Conservation (phyloP, 768 basidiomycete genomes). For the Dioszegia aurantiaca region DNA sequence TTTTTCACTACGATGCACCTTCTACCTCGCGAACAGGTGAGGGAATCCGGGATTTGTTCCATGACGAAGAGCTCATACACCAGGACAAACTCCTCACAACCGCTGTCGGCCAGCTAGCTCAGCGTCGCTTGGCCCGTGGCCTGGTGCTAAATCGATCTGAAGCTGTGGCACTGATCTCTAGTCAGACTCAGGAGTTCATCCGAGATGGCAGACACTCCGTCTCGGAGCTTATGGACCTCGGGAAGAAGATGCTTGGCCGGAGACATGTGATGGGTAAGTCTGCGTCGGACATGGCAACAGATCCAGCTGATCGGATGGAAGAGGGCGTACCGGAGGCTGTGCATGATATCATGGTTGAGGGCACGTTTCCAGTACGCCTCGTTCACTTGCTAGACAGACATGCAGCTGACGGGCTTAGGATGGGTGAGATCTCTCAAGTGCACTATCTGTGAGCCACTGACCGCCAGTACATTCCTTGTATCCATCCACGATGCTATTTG, state of each 20-base stretch:
- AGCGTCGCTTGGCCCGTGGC: constrained; percentile 92
- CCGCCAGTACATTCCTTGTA: constrained; percentile 69
- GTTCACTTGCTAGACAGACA: background rate
- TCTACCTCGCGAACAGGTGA: constrained; percentile 35
- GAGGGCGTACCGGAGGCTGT: constrained; percentile 66
- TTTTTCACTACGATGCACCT: constrained; percentile 28
- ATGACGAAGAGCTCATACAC: background rate
- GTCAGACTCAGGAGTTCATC: constrained; percentile 89
- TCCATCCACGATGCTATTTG: constrained; percentile 95
- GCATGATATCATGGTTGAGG: constrained; percentile 90
- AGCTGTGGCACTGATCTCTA: constrained; percentile 81
- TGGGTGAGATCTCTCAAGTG: constrained; percentile 17
- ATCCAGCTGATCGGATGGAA: background rate
- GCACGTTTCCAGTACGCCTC: constrained; percentile 76
- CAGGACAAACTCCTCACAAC: constrained; percentile 51
- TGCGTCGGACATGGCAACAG: background rate
- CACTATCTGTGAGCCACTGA: background rate
- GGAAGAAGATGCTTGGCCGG: constrained; percentile 80
- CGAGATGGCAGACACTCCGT: constrained; percentile 85
- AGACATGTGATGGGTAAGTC: constrained; percentile 69
- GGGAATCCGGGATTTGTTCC: background rate
- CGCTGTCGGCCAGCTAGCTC: constrained; percentile 72
- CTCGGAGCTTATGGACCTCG: constrained; percentile 86
- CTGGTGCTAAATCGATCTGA: constrained; percentile 81
- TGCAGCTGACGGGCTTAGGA: constrained; percentile 26